A percentile compares a stretch with the other conserved stretches of the same genome.
These are phyloP conservation scores for Leucosporidium scottii DNA, from an alignment of 768 basidiomycete genomes.

Conservation along the genomic window DNA sequence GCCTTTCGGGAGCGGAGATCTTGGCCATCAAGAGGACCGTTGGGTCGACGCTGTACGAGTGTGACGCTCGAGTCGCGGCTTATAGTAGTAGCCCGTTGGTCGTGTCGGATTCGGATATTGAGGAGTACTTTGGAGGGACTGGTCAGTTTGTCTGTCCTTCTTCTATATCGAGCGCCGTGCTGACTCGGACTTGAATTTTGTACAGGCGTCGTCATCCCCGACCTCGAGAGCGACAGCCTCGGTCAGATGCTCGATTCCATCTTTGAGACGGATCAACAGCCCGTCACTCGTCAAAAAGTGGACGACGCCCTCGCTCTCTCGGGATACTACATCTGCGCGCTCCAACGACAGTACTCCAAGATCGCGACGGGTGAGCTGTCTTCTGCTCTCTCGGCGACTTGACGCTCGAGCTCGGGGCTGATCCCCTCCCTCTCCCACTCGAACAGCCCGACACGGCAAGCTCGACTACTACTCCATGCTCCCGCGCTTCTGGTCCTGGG, in stretches of 20 bases:
- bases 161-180: no score
- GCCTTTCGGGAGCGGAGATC: conserved; percentile 2
- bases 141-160: no score
- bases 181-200: no score
- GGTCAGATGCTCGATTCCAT: conserved; percentile 9
- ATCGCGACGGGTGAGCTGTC: conserved; percentile 3
- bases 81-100: conserved; percentile 4
- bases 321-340: conserved; percentile 24
- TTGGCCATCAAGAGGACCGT: conserved; percentile 7
- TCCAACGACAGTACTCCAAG: conserved; percentile 19
- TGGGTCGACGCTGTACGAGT: conserved; percentile 19
- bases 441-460: neutral
- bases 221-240: conserved; percentile 23
- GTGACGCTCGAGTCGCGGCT: neutral
- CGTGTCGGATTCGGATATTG: conserved; percentile 14
- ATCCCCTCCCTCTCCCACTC: neutral
- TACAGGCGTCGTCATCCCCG: conserved; percentile 26
- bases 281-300: conserved; percentile 9
- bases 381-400: neutral
- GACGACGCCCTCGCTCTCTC: conserved; percentile 20
- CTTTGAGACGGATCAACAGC: neutral
- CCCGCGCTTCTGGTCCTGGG: conserved; percentile 8
- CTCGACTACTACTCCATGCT: no score
- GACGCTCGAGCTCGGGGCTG: neutral
- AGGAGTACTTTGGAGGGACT: conserved; percentile 23